Evolutionary conservation across 2,329 filamentous ascomycete species (phyloP), one percentile per base, ranked within the genome.

Genomic region (Bisporella sp.): DNA sequence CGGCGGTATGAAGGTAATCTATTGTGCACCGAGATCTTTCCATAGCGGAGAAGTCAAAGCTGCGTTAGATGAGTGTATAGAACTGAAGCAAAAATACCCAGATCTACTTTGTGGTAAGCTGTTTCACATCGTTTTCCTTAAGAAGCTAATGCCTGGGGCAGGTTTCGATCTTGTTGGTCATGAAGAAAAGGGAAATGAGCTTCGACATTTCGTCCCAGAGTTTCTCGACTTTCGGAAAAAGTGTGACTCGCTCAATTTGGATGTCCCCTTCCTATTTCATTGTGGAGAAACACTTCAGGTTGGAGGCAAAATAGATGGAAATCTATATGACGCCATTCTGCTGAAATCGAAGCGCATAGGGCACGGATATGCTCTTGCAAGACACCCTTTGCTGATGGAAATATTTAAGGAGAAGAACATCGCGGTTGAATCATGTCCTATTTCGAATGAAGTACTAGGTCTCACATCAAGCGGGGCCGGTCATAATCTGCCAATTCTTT

Each of bases 361-460:
- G 0, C 86, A 90, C 59, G 85, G 85, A 1, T 89, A 85, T 57
- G 80, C 85, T 0, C 69, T 89, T 4, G 72, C 83, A 11, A 77
- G 81, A 50, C 85, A 89, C 62, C 81, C 81, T 0, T 69, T 78
- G 37, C 69, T 89, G n/a, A 78, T 88, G 67, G 70, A 82, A 55
- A 69, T 76, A 46, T 86, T 88, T 76, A 82, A 78, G 65, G 67
- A 73, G 51, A 71, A 72, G n/a, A 72, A 74, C 7, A 77, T 89
- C 33, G 87, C 84, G 57, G 72, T 90, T n/a, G 86, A 90, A 68
- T 70, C 87, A 1, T 89, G 86, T 58, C 86, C 85, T 0, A 88
- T 89, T 46, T 89, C 84, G 1, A 90, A 89, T 61, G 86, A 90
- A 70, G 72, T 89, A 0, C 69, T 89, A 13, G 84, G 86, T 33